Base-by-base conservation (phyloP, 2,329 filamentous ascomycete species). In the Tolypocladium amazonense region DNA sequence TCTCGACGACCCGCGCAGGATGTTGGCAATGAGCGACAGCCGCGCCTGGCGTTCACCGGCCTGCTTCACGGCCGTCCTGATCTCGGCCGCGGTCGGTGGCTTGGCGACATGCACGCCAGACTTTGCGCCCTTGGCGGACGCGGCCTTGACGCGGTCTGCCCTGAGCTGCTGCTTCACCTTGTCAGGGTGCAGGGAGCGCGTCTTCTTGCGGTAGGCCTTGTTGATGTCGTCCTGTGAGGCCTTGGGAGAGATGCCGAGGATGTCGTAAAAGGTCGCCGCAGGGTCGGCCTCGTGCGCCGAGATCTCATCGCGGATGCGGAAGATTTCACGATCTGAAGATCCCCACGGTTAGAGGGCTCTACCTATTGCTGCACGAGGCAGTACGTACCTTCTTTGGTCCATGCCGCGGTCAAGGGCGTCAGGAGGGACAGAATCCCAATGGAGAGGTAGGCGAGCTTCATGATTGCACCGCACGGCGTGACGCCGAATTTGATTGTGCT, bases 181-280 rank as follows among this genome's bases (percentile, higher is more conserved):
- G 84, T 99, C 94, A 1, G 94, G 94, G 74, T 99, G 94, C 56
- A 97, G 80, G 58, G 84, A 80, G 64, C 87, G 84, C 54, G 92
- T 89, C 76, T 88, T 91, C 77, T 92, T 92, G 78, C 90, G 90
- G 81, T 95, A 96, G 68, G 92, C 92, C 75, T 94, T 95, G 79
- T 88, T 92, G 76, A 99, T 89, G 63, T 96, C 90, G 64, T 96
- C 91, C 65, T 90, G 87, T 67, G 82, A 88, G 62, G 92, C 93
- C 61, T 81, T 81, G 61, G 85, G 79, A 57, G 82, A 79, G 65
- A 96, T 83, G 69, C 88, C 92, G 63, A 99, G 80, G 76, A 96
- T 94, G 71, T 95, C 88, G 83, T 99, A 99, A 76, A 99, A 99
- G 67, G 90, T 94, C 62, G 90, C 82, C 63, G 89, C 87, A 57